Conservation (phyloP, 148 eudicot species). For the Vaccinium corymbosum region DNA sequence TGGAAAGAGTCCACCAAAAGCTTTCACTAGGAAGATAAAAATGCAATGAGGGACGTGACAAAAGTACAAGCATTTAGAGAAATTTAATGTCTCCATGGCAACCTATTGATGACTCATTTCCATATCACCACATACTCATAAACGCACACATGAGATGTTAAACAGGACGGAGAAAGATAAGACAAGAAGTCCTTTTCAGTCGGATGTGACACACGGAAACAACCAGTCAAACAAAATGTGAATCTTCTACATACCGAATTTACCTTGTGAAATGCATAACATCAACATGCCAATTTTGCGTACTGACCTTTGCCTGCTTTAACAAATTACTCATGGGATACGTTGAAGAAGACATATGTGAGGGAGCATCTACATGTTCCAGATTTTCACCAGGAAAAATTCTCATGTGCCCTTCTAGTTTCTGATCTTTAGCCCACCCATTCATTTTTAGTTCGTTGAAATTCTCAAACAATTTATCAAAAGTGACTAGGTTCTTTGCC, state of each 20-base stretch:
- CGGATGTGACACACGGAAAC: neutral
- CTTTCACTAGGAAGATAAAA: neutral
- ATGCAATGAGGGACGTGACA: neutral
- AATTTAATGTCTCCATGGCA: neutral
- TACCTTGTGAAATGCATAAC: neutral
- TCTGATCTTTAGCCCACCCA: slow-evolving; percentile 45
- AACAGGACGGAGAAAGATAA: neutral
- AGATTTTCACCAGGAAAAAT: slow-evolving; percentile 37
- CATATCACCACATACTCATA: neutral
- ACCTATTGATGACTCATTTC: neutral
- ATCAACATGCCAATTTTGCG: neutral
- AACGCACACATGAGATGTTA: neutral
- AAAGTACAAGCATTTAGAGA: neutral
- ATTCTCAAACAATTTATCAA: slow-evolving; percentile 63
- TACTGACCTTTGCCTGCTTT: slow-evolving; percentile 65
- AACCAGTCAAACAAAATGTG: neutral
- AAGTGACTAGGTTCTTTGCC: slow-evolving; percentile 37
- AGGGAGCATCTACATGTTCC: slow-evolving; percentile 35
- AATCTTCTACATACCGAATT: neutral
- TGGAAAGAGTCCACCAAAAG: neutral
- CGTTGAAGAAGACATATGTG: slow-evolving; percentile 37
- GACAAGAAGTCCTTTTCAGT: neutral
- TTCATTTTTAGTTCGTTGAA: slow-evolving; percentile 50
- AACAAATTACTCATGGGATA: slow-evolving; percentile 40
- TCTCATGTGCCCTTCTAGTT: slow-evolving; percentile 44